Percentiles rank a stretch among this genome's conserved stretches.
Evolutionary conservation across 768 basidiomycete species (phyloP).

Genomic region (Lepiota brunneoincarnata): DNA sequence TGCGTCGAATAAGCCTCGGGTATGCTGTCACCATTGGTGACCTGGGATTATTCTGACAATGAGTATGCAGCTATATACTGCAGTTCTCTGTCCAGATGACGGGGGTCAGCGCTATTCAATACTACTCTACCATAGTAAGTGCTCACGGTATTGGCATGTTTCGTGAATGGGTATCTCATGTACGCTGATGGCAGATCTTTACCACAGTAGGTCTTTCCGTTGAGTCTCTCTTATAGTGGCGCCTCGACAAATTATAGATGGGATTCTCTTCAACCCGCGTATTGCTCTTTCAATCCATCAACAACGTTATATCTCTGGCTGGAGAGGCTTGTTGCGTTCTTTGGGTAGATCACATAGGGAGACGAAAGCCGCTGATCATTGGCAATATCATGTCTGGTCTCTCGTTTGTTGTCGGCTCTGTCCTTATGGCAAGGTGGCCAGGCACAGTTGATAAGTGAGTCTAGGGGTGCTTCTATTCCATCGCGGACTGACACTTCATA

Average conservation of each 20-base stretch:
- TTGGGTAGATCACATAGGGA: conserved; percentile 40
- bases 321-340: conserved; percentile 47
- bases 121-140: conserved; percentile 43
- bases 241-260: conserved; percentile 24
- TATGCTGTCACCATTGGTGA: conserved; percentile 18
- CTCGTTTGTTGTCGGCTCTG: conserved; percentile 40
- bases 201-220: conserved; percentile 25
- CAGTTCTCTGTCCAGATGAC: conserved; percentile 64
- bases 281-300: conserved; percentile 52
- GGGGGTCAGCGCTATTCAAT: conserved; percentile 55
- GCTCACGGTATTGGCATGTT: background rate
- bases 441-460: conserved; percentile 41
- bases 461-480: background rate
- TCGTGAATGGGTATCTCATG: background rate
- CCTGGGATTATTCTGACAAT: conserved; percentile 3
- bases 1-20: conserved; percentile 44
- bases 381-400: conserved; percentile 40
- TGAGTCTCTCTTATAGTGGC: background rate
- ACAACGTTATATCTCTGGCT: conserved; percentile 50
- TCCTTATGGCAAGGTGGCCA: conserved; percentile 42
- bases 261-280: conserved; percentile 42
- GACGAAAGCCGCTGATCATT: conserved; percentile 37
- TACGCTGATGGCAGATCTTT: conserved; percentile 27
- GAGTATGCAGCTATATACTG: conserved; percentile 34
- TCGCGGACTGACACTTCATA: background rate